Conservation (phyloP, 2,329 filamentous ascomycete genomes). For the Rasamsonia emersonii region DNA sequence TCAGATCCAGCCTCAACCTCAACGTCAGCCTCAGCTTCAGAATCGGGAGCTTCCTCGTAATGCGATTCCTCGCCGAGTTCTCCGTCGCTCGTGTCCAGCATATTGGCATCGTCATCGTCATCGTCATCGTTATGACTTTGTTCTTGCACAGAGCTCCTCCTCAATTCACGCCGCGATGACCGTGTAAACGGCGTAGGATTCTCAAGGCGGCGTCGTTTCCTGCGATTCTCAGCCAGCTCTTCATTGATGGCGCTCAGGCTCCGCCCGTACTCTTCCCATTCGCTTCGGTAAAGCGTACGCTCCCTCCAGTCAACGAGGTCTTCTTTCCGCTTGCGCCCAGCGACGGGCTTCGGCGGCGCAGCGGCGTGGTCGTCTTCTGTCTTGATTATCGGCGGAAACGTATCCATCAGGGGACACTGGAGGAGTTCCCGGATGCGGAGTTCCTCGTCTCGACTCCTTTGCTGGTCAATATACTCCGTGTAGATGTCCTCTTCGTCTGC, state of each 20-base stretch:
- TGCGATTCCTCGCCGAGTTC: no score
- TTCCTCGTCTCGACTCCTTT: conserved; percentile 39
- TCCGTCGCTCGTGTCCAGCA: no score
- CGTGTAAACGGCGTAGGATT: no score
- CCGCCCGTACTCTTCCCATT: conserved; percentile 42
- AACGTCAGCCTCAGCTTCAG: no score
- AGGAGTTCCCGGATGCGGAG: conserved; percentile 26
- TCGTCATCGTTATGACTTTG: no score
- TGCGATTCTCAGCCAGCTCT: conserved; percentile 20
- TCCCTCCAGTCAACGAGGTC: conserved; percentile 42
- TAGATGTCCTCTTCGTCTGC: conserved; percentile 24
- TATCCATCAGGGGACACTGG: conserved; percentile 7
- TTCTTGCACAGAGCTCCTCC: no score
- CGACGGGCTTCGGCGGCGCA: conserved; percentile 14
- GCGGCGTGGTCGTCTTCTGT: conserved; percentile 13
- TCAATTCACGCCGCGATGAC: no score
- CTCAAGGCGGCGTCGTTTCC: conserved; percentile 23
- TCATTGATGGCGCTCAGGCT: conserved; percentile 20
- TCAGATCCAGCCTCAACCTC: no score
- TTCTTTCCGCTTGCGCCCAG: conserved; percentile 24
- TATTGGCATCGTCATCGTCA: no score
- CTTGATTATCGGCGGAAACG: conserved; percentile 10
- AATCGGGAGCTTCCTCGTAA: no score
- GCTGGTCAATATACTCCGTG: conserved; percentile 41
- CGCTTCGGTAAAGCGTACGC: conserved; percentile 35